Conservation (phyloP, 2,329 filamentous ascomycete species). For the Microdochium paspali region DNA sequence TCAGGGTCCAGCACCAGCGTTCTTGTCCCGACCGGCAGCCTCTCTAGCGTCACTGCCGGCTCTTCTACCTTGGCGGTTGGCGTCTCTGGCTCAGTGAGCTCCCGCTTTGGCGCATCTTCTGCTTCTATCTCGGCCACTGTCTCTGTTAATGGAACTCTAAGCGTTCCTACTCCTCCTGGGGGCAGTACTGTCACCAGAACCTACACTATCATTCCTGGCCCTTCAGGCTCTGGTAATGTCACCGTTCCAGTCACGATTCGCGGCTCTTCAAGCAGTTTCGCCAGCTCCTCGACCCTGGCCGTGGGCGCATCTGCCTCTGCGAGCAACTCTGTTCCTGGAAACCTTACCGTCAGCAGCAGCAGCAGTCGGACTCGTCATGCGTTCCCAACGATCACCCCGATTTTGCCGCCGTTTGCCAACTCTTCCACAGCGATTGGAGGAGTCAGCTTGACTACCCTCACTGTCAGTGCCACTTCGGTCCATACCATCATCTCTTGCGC, state of each 20-base stretch:
- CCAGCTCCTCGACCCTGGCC: no score
- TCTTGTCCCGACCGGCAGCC: no score
- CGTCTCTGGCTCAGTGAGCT: neutral
- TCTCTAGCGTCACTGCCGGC: no score
- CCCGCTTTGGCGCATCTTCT: neutral
- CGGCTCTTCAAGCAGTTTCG: no score
- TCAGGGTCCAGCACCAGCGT: no score
- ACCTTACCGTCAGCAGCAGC: neutral
- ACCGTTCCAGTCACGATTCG: neutral
- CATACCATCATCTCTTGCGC: slow-evolving; percentile 16
- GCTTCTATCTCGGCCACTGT: neutral
- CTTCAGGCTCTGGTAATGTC: neutral
- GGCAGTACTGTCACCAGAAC: neutral
- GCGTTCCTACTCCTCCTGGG: neutral
- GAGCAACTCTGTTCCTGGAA: slow-evolving; percentile 3
- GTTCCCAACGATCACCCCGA: slow-evolving; percentile 7
- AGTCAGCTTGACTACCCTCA: slow-evolving; percentile 12
- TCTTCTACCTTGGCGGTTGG: no score
- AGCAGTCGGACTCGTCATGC: slow-evolving; percentile 1
- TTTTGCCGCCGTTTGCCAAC: slow-evolving; percentile 1
- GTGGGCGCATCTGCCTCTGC: no score
- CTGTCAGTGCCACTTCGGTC: slow-evolving; percentile 13
- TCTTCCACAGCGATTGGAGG: neutral
- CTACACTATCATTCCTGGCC: neutral
- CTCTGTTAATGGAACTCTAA: neutral